Conservation (phyloP, 345 rosid genomes). For the Eutrema yunnanense region DNA sequence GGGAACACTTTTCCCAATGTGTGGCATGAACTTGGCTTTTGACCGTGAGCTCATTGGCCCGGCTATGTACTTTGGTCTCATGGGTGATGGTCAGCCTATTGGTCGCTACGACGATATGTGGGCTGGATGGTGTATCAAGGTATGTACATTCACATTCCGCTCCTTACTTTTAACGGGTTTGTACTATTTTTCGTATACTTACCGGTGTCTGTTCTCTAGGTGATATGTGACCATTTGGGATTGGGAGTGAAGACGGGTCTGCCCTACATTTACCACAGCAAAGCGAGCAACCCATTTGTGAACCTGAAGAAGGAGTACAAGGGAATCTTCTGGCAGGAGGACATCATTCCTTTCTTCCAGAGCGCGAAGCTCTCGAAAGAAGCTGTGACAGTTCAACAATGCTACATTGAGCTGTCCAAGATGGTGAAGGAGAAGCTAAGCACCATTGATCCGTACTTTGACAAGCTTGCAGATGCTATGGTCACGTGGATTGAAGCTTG, state of each 20-base stretch:
- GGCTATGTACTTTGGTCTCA: slow-evolving; percentile 41
- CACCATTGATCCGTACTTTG: slow-evolving; percentile 67
- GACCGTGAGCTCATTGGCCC: slow-evolving; percentile 66
- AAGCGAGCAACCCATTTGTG: slow-evolving; percentile 90
- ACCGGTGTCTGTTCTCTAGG: slow-evolving; percentile 31
- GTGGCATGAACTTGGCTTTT: slow-evolving; percentile 92
- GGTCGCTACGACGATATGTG: slow-evolving; percentile 38
- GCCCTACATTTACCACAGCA: slow-evolving; percentile 95
- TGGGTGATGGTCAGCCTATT: slow-evolving; percentile 45
- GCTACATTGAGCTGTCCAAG: slow-evolving; percentile 79
- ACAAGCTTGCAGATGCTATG: slow-evolving; percentile 83
- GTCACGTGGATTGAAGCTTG: slow-evolving; percentile 90
- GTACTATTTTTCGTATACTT: neutral
- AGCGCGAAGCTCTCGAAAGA: slow-evolving; percentile 62
- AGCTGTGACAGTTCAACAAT: slow-evolving; percentile 77
- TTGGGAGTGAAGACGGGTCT: slow-evolving; percentile 83
- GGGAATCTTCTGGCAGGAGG: slow-evolving; percentile 95
- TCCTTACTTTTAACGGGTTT: neutral
- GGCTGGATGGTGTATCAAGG: slow-evolving; percentile 38
- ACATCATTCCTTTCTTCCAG: slow-evolving; percentile 90
- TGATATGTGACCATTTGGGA: slow-evolving; percentile 80
- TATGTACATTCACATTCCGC: neutral
- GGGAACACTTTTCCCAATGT: slow-evolving; percentile 97
- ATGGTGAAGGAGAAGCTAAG: slow-evolving; percentile 71
- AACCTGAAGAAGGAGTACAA: slow-evolving; percentile 87